Evolutionary conservation across 345 rosid species (phyloP), one percentile per base, ranked within the genome.

Genomic region (Hibiscus syriacus): DNA sequence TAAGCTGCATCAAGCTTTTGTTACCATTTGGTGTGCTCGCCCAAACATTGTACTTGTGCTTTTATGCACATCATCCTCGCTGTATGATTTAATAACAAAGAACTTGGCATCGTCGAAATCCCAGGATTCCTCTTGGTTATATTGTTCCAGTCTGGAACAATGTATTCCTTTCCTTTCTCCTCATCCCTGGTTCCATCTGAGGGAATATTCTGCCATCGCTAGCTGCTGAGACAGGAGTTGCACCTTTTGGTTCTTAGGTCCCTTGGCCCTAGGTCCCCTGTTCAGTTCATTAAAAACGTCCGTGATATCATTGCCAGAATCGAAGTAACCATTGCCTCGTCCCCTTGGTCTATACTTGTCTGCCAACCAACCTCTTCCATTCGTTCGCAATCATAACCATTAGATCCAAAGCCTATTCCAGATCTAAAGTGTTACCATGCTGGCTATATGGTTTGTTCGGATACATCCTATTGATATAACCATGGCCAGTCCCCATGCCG

Each of bases 31-130:
- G 93, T 34, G 98, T 92, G 74, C 98, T 90, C 16, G 98, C 92
- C 98, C 98, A 92, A 3, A 90, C 97, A 64, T 67, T 86, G 69
- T 92, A 92, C 72, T 92, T 92, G 53, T 85, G 65, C 97, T 85
- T 83, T 92, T 90, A 72, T 92, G 98, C 22, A 92, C 90, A 82
- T 92, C 98, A 82, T 90, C 98, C 76, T 92, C 98, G n/a, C 97
- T 92, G 72, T 92, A 92, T 0, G 98, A 92, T 83, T 92, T 92
- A 49, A 92, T 90, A 22, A 92, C 77, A 73, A 88, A 92, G 81
- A 87, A 86, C 74, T 88, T 90, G 12, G 98, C 97, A 74, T 87
- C 82, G 0, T 55, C n/a, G 59, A 87, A 86, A 1, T 81, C 91
- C 72, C 89, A 3, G 87, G 84, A 90, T 74, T 92, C 92, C 55